Evolutionary conservation across 108 stramenopile species (phyloP), one percentile per base, ranked within the genome.

Genomic region (Pseudonitzschia pungens): DNA sequence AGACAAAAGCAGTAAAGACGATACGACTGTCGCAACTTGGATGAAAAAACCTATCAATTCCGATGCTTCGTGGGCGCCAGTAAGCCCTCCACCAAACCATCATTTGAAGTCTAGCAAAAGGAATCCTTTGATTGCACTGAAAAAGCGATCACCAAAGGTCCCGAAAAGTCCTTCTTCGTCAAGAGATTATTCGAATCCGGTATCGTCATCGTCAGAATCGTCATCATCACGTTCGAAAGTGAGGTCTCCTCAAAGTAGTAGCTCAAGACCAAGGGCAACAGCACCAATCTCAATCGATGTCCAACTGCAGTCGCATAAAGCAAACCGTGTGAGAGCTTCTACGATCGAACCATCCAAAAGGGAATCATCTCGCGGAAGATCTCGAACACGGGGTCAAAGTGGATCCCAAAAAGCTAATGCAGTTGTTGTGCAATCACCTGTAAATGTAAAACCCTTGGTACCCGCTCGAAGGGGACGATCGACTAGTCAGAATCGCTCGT

Each of bases 31-130:
- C 14, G 41, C 72, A 15, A 74, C 59, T 52, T 84, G 84, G 84
- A 84, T 84, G 84, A 72, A 78, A 58, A 36, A 78, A 73, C 84
- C 84, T 1, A 75, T 84, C 54, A 71, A 74, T 50, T 22, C 76
- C 26, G 80, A 84, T 52, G 66, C 68, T 9, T 73, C 79, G 1
- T 81, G 81, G 80, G 69, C 80, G 24, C 84, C 84, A 41, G 69
- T 84, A 20, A 72, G 67, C 15, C 75, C 80, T 29, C 32, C 59
- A 50, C 77, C 79, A 15, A 59, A 54, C 20, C 15, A 40, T 21
- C 71, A 40, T 33, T 24, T 45, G 16, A 24, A 40, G 15, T 0
- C 0, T 48, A 60, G 9, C 28, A 26, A 26, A 52, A 68, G 73
- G 18, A 72, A 67, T 55, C 68, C 72, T 27, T 40, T 56, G 16